Evolutionary conservation across 495 filamentous ascomycete genomes (phyloP).

Genomic region (Jackrogersella multiformis): DNA sequence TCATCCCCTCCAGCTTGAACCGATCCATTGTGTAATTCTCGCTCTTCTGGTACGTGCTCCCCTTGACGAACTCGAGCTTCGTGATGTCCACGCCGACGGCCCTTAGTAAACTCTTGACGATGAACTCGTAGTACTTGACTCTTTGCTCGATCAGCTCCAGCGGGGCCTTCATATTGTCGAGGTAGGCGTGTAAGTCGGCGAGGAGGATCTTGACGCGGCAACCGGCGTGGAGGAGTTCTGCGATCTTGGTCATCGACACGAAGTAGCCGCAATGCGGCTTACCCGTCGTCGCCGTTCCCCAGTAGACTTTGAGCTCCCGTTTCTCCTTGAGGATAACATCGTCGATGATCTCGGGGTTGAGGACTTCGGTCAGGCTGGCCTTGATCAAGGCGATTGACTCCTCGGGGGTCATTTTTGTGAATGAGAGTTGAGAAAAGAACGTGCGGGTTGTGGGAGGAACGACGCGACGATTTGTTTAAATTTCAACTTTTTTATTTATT

Average conservation of each 20-base stretch:
- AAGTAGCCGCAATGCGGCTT: conserved; percentile 86
- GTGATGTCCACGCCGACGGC: conserved; percentile 78
- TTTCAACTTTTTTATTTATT: conserved; percentile 9
- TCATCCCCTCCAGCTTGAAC: conserved; percentile 68
- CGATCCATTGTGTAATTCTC: conserved; percentile 78
- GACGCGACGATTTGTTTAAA: not conserved
- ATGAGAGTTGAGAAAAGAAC: not conserved
- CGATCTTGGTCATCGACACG: conserved; percentile 85
- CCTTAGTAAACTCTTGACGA: conserved; percentile 72
- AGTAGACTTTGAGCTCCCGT: conserved; percentile 81
- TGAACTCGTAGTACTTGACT: conserved; percentile 73
- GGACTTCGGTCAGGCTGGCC: conserved; percentile 81
- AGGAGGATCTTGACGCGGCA: conserved; percentile 84
- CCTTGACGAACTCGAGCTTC: conserved; percentile 83
- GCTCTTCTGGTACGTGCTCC: conserved; percentile 81
- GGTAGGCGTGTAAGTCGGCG: conserved; percentile 81
- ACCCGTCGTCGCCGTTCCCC: conserved; percentile 88
- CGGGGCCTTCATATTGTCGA: conserved; percentile 85
- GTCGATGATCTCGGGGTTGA: conserved; percentile 88
- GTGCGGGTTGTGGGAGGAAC: not conserved
- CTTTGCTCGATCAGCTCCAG: conserved; percentile 86
- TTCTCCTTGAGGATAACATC: conserved; percentile 71
- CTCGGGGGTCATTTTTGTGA: conserved; percentile 38
- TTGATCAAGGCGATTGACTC: conserved; percentile 74
- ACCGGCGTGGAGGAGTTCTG: conserved; percentile 84